A percentile compares a stretch with the other conserved stretches of the same genome.
These are phyloP conservation scores for Murraya paniculata DNA, from an alignment of 345 rosid genomes.

Conservation along the genomic window DNA sequence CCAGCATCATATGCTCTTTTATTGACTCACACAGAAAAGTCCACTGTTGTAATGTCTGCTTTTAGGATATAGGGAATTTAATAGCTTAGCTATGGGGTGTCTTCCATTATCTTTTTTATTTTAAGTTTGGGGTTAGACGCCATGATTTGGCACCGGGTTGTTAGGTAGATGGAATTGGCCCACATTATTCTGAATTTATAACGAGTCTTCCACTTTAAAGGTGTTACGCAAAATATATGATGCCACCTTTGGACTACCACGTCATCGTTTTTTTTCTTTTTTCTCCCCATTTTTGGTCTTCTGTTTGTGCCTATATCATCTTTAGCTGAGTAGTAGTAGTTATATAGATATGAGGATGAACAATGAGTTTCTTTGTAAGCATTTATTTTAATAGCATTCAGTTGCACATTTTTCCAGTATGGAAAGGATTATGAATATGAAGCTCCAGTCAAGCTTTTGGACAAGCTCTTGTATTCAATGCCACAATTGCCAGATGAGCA, in stretches of 20 bases:
- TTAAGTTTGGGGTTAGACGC: not conserved
- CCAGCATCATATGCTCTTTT: not conserved
- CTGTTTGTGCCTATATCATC: not conserved
- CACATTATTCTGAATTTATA: not conserved
- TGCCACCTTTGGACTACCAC: not conserved
- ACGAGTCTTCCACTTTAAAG: not conserved
- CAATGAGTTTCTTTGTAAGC: not conserved
- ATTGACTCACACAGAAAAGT: not conserved
- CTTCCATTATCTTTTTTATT: no score
- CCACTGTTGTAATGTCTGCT: not conserved
- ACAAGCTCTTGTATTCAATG: conserved; percentile 65
- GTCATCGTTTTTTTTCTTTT: not conserved
- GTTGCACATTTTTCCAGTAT: conserved; percentile 35
- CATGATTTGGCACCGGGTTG: not conserved
- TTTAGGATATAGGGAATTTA: not conserved
- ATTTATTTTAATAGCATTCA: not conserved
- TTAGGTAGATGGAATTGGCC: not conserved
- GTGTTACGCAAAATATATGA: not conserved
- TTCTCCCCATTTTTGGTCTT: not conserved
- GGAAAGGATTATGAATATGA: conserved; percentile 75
- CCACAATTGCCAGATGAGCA: conserved; percentile 57
- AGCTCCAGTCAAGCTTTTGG: conserved; percentile 71
- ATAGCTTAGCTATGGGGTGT: not conserved
- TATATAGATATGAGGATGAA: not conserved
- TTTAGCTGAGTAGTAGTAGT: not conserved